Evolutionary conservation across 2,329 filamentous ascomycete species (phyloP).

Genomic region (Myriosclerotinia scirpicola): DNA sequence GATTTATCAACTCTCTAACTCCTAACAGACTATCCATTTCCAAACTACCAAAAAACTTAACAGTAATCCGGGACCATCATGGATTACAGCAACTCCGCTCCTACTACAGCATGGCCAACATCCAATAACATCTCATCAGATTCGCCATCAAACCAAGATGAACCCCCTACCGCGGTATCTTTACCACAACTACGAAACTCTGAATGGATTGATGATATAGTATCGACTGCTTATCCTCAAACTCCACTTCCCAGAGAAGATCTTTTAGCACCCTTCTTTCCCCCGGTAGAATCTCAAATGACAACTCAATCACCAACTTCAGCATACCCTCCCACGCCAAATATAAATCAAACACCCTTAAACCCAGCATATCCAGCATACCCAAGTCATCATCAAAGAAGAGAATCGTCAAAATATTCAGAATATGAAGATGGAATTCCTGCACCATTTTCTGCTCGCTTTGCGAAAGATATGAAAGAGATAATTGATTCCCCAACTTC

Average conservation of each 20-base stretch:
- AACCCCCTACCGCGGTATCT: neutral
- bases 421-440: neutral
- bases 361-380: too few relatives aligned
- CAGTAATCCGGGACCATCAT: neutral
- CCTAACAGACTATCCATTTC: too few relatives aligned
- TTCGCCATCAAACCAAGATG: neutral
- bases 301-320: neutral
- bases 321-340: neutral
- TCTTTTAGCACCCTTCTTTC: neutral
- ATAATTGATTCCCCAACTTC: neutral
- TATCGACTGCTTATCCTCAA: slow-evolving; percentile 2
- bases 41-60: neutral
- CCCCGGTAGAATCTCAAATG: neutral
- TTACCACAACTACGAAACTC: neutral
- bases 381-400: neutral
- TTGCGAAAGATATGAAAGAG: neutral
- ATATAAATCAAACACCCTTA: too few relatives aligned
- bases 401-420: neutral
- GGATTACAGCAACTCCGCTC: slow-evolving; percentile 1
- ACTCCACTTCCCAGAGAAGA: neutral
- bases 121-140: neutral
- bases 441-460: neutral
- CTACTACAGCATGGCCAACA: slow-evolving; percentile 13
- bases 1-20: neutral
- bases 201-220: neutral